Conservation (phyloP, 1,139 yeast genomes). For the Kodamaea plutei region DNA sequence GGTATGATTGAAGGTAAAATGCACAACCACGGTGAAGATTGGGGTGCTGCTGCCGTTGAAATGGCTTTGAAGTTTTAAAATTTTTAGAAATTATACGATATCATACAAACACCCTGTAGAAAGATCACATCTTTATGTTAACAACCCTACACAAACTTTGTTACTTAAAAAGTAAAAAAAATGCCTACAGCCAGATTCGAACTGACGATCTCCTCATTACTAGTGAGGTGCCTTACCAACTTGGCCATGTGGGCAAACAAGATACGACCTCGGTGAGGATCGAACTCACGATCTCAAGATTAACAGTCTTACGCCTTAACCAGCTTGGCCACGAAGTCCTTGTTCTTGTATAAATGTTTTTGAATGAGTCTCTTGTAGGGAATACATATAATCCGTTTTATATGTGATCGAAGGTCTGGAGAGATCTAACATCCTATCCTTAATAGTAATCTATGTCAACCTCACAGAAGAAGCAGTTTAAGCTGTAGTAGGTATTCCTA, state of each 20-base stretch:
- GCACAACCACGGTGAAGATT: conserved; percentile 97
- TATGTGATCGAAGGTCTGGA: too few species aligned
- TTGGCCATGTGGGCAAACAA: conserved; percentile 46
- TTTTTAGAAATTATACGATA: neutral
- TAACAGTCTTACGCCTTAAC: conserved; percentile 17
- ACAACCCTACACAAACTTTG: neutral
- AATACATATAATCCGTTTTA: too few species aligned
- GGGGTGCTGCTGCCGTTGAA: conserved; percentile 99
- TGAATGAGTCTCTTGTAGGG: neutral
- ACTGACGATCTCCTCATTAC: conserved; percentile 90
- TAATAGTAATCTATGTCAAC: too few species aligned
- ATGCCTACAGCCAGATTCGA: conserved; percentile 80
- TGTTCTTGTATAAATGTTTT: conserved; percentile 1
- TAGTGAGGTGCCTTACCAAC: conserved; percentile 93
- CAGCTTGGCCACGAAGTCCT: conserved; percentile 20
- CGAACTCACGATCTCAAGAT: conserved; percentile 17
- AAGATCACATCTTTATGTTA: neutral
- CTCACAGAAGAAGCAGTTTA: too few species aligned
- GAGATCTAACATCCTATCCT: too few species aligned
- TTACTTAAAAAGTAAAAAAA: neutral
- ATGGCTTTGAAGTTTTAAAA: conserved; percentile 59
- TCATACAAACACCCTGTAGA: neutral
- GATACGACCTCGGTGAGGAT: conserved; percentile 16
- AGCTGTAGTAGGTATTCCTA: too few species aligned
- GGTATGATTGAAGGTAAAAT: conserved; percentile 70